phyloP scores from a whole-genome alignment of 139 green algal genomes.

The Trebouxia sp. region DNA sequence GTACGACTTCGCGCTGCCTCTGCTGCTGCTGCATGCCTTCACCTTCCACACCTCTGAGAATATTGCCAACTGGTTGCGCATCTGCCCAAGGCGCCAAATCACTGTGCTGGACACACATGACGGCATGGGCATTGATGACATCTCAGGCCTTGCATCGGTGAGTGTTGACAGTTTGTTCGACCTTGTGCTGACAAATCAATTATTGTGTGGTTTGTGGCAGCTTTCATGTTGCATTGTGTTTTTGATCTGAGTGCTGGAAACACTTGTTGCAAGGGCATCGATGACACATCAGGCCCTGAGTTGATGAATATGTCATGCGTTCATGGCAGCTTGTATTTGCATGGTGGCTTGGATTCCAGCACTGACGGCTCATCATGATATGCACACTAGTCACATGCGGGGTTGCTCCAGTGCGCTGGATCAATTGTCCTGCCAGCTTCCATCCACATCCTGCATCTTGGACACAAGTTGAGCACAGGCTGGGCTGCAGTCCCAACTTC shows the following conservation, averaged over 20 bases:
- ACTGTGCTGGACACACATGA: constrained; percentile 57
- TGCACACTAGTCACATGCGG: too few relatives aligned
- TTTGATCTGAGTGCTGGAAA: too few relatives aligned
- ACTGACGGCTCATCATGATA: too few relatives aligned
- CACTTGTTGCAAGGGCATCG: too few relatives aligned
- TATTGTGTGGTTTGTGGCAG: background rate
- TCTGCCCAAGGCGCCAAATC: constrained; percentile 54
- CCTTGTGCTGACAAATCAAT: background rate
- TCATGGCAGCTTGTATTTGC: too few relatives aligned
- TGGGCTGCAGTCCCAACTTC: constrained; percentile 32
- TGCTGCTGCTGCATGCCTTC: constrained; percentile 44
- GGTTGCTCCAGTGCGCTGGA: too few relatives aligned
- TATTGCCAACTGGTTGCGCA: constrained; percentile 39
- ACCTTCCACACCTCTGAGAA: constrained; percentile 35
- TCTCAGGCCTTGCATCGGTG: constrained; percentile 34
- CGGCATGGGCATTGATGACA: constrained; percentile 52
- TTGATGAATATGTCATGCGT: too few relatives aligned
- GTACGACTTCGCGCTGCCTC: constrained; percentile 56
- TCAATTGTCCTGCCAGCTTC: too few relatives aligned
- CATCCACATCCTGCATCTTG: too few relatives aligned
- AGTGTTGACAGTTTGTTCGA: background rate
- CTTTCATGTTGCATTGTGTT: too few relatives aligned
- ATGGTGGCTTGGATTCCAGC: too few relatives aligned
- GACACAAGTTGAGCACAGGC: constrained; percentile 1
- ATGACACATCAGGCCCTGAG: too few relatives aligned